These are phyloP conservation scores for Amesomyces nigricolor DNA, from an alignment of 2,329 filamentous ascomycete genomes.

Conservation along the genomic window DNA sequence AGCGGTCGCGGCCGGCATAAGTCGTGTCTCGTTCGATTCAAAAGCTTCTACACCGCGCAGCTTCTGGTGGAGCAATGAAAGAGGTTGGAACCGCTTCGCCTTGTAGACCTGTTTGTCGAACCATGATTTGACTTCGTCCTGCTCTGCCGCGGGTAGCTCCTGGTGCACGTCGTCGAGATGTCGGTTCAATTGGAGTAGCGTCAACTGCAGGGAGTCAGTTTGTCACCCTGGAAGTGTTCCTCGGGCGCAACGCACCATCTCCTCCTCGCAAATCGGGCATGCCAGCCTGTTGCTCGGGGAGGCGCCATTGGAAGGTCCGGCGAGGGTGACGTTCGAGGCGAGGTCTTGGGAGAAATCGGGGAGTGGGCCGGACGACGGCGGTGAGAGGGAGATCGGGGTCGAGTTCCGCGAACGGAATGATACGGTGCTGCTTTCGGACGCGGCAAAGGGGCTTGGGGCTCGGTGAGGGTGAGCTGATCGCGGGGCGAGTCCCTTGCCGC, in stretches of 20 bases:
- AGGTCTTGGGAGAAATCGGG: constrained; percentile 73
- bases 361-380: constrained; percentile 55
- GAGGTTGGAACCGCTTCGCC: constrained; percentile 85
- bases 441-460: constrained; percentile 28
- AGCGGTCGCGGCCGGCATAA: constrained; percentile 32
- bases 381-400: constrained; percentile 44
- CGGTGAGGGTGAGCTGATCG: constrained; percentile 34
- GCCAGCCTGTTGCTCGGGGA: constrained; percentile 64
- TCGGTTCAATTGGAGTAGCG: constrained; percentile 82
- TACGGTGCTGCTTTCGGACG: constrained; percentile 12
- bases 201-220: constrained; percentile 54
- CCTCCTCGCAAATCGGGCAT: constrained; percentile 97
- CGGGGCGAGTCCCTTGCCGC: constrained; percentile 74
- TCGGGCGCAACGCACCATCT: constrained; percentile 64
- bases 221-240: not conserved
- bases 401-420: constrained; percentile 59
- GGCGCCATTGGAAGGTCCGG: constrained; percentile 46
- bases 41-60: constrained; percentile 89
- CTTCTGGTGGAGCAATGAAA: constrained; percentile 89
- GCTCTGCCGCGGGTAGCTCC: constrained; percentile 79
- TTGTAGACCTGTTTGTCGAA: constrained; percentile 92
- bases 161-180: constrained; percentile 83
- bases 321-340: constrained; percentile 70
- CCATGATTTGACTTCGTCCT: constrained; percentile 95
- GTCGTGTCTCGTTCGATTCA: constrained; percentile 73